These are phyloP conservation scores for Erythrobasidium hasegawianum DNA, from an alignment of 1,284 basidiomycete species.

Conservation along the genomic window DNA sequence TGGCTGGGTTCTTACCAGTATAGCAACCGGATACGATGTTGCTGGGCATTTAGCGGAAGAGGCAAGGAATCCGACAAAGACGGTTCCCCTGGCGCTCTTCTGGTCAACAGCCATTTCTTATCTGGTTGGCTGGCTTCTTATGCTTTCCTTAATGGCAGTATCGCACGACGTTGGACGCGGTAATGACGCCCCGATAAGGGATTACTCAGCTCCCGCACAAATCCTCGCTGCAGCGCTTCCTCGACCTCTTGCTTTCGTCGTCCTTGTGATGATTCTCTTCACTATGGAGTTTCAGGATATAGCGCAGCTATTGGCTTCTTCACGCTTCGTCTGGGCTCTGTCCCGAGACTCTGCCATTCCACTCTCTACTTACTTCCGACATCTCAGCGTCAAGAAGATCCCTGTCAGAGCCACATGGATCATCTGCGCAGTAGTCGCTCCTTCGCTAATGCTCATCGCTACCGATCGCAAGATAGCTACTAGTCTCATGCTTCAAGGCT, in stretches of 20 bases:
- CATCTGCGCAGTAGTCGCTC: slow-evolving; percentile 37
- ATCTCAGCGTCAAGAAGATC: slow-evolving; percentile 36
- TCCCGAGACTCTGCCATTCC: slow-evolving; percentile 44
- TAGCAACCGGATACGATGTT: slow-evolving; percentile 43
- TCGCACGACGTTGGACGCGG: background rate
- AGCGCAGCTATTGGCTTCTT: slow-evolving; percentile 44
- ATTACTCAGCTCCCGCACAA: slow-evolving; percentile 26
- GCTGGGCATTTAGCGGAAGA: slow-evolving; percentile 44
- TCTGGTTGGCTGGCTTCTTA: slow-evolving; percentile 42
- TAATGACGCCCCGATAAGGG: background rate
- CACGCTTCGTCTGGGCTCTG: slow-evolving; percentile 44
- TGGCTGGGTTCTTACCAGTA: slow-evolving; percentile 43
- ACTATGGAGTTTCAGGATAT: slow-evolving; percentile 41
- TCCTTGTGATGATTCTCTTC: slow-evolving; percentile 41
- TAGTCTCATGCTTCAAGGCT: slow-evolving; percentile 42
- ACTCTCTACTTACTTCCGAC: slow-evolving; percentile 40
- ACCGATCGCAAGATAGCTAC: slow-evolving; percentile 39
- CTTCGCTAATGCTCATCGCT: slow-evolving; percentile 38
- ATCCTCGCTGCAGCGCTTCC: slow-evolving; percentile 29
- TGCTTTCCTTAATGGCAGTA: slow-evolving; percentile 31
- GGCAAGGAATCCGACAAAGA: slow-evolving; percentile 40
- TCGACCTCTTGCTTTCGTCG: slow-evolving; percentile 27
- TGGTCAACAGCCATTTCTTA: slow-evolving; percentile 42
- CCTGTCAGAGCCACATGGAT: slow-evolving; percentile 42
- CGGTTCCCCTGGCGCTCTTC: slow-evolving; percentile 44